Conservation (phyloP, 331 rosid species). For the Spiraea crenata region DNA sequence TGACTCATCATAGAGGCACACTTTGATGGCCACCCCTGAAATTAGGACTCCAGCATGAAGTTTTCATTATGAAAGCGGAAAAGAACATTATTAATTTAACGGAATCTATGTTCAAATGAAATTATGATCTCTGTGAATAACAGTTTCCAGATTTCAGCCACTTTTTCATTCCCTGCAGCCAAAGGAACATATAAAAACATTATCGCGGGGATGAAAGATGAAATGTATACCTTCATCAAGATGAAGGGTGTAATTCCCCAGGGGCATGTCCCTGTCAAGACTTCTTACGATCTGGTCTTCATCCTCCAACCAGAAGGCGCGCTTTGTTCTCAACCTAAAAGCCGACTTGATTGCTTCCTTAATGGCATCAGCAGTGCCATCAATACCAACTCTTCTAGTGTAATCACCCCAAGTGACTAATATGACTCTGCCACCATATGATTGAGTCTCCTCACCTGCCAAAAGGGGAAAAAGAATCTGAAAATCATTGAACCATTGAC, state of each 20-base stretch:
- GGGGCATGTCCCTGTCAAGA: constrained; percentile 93
- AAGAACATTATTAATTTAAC: background rate
- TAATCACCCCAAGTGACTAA: constrained; percentile 90
- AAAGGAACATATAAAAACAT: background rate
- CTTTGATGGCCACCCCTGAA: constrained; percentile 82
- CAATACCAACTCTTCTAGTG: constrained; percentile 87
- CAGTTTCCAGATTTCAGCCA: background rate
- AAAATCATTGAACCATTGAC: background rate
- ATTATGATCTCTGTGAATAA: constrained; percentile 5
- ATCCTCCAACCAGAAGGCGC: constrained; percentile 96
- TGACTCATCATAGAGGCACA: constrained; percentile 78
- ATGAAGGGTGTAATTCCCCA: constrained; percentile 89
- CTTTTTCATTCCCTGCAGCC: background rate
- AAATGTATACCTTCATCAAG: constrained; percentile 76
- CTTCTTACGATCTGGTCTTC: constrained; percentile 89
- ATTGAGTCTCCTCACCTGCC: constrained; percentile 71
- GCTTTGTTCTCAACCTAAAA: constrained; percentile 87
- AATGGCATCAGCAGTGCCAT: constrained; percentile 87
- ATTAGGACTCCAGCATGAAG: constrained; percentile 26
- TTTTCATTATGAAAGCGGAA: background rate
- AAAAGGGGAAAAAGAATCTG: constrained; percentile 16
- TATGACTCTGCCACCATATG: constrained; percentile 87
- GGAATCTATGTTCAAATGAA: background rate
- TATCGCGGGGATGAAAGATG: background rate
- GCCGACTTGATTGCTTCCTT: constrained; percentile 89